Base-by-base conservation (phyloP, 2,329 filamentous ascomycete species). In the Sporothrix phasma region DNA sequence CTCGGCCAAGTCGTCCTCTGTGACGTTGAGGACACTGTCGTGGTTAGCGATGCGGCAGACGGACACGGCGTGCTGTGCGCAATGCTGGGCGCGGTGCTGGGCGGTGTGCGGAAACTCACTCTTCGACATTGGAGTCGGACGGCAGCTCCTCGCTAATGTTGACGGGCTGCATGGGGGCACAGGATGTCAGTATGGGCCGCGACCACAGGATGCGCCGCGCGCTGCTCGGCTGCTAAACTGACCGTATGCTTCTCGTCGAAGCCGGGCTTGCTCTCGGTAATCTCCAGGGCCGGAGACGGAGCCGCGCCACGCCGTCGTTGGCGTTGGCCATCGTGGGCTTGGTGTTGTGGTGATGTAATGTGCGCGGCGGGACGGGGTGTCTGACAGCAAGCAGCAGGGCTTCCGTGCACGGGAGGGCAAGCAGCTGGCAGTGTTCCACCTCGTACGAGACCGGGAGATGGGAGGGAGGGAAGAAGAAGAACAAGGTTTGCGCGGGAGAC, bases 1-100 rank as follows among this genome's bases (percentile, higher is more conserved):
- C 62, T 68, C 66, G 37, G 49, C 39, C 15, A 68, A 58, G 24
- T 68, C 67, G 15, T 54, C 62, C 26, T 66, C 65, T 13, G 67
- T 68, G 17, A 63, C 65, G 11, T 67, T 66, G 46, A 68, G 53
- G 3, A 61, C 62, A 10, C 66, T 66, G 43, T 26, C 15, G 5
- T 4, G 22, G 62, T 43, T 19, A 31, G 22, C 11, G 19, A 8
- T n/a, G 11, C 2, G 7, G 19, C 17, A 13, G 29, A 22, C 39
- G 15, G 41, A 5, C 6, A 37, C 11, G 34, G 3, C 7, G 11
- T 7, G 7, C 7, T 13, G 34, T 10, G 15, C 7, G n/a, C n/a
- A n/a, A n/a, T n/a, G n/a, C n/a, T n/a, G n/a, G n/a, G n/a, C n/a
- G n/a, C n/a, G n/a, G n/a, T n/a, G 1, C 3, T 6, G 19, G 19